Conservation (phyloP, 306 rosid species). For the Datisca glomerata region DNA sequence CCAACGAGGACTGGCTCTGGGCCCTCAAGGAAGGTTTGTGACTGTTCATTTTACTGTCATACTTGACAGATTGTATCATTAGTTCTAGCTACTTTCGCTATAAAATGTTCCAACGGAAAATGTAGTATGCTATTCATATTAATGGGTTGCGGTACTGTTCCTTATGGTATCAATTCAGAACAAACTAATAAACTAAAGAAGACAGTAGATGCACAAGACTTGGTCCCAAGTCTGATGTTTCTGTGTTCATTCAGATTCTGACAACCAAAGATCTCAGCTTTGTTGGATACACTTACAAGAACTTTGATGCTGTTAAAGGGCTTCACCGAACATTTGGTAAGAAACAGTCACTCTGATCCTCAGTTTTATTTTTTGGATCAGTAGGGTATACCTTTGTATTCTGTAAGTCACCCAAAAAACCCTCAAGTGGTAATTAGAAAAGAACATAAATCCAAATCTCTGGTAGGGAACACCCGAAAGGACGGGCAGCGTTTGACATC, state of each 20-base stretch:
- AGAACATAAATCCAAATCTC: too few species aligned
- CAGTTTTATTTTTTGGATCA: slow-evolving; percentile 8
- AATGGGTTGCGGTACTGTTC: not conserved
- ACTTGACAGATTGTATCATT: too few species aligned
- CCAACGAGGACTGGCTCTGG: slow-evolving; percentile 72
- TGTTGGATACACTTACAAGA: slow-evolving; percentile 96
- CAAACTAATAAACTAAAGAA: not conserved
- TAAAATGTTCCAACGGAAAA: too few species aligned
- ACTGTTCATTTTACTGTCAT: slow-evolving; percentile 2
- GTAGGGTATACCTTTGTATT: too few species aligned
- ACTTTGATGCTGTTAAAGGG: slow-evolving; percentile 94
- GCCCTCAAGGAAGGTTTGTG: slow-evolving; percentile 81
- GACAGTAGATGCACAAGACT: slow-evolving; percentile 3
- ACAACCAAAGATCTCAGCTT: slow-evolving; percentile 94
- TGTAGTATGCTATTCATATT: not conserved
- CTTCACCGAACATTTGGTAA: slow-evolving; percentile 72
- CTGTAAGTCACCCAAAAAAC: too few species aligned
- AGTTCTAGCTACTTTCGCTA: too few species aligned
- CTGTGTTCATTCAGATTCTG: slow-evolving; percentile 53
- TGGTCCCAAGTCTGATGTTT: slow-evolving; percentile 8
- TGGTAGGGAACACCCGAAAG: too few species aligned
- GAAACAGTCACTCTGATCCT: too few species aligned
- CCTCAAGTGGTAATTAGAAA: too few species aligned
- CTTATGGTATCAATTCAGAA: not conserved
- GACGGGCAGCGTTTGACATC: too few species aligned